Evolutionary conservation across 73 alveolate genomes (phyloP).

Genomic region (Tetrahymena malaccensis): DNA sequence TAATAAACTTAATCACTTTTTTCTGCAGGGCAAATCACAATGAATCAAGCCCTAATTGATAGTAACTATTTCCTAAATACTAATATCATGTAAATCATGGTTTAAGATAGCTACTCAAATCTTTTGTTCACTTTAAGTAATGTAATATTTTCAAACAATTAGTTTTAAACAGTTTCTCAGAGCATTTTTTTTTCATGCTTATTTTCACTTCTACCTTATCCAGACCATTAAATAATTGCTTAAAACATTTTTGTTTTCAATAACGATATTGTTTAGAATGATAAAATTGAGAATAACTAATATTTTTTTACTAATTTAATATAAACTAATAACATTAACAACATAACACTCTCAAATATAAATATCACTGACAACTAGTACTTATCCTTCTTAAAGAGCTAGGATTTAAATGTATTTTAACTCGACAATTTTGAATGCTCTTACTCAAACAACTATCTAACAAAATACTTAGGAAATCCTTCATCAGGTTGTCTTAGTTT

Average conservation of each 20-base stretch:
- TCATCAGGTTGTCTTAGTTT: background rate
- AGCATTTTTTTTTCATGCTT: background rate
- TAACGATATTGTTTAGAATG: no score
- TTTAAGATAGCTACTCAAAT: background rate
- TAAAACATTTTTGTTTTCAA: background rate
- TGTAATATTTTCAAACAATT: no score
- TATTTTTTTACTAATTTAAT: background rate
- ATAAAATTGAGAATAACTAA: background rate
- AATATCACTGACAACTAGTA: background rate
- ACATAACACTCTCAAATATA: no score
- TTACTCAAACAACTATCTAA: background rate
- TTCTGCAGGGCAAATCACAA: background rate
- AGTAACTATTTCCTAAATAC: background rate
- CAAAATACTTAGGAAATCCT: background rate
- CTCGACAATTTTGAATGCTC: background rate
- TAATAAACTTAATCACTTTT: background rate
- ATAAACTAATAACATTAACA: no score
- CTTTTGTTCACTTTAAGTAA: no score
- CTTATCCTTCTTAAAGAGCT: background rate
- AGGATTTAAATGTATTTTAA: background rate
- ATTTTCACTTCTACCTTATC: background rate
- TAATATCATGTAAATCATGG: background rate
- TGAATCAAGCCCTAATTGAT: background rate
- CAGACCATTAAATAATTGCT: background rate
- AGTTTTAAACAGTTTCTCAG: background rate